Base-by-base conservation (phyloP, 2,329 filamentous ascomycete species). In the Hypomyces perniciosus region DNA sequence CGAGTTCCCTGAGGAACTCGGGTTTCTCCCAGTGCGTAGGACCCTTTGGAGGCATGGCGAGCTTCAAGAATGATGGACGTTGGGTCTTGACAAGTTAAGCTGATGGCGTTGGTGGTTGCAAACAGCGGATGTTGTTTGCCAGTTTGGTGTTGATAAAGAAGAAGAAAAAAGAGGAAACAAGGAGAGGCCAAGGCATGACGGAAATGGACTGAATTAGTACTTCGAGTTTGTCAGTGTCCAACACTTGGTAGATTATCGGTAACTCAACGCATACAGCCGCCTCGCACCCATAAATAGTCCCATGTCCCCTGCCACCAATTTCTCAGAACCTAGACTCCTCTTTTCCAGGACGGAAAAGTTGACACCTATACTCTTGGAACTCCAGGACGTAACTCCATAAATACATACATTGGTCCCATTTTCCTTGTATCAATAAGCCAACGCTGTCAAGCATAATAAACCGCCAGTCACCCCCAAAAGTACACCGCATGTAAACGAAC, bases 1-100 rank as follows among this genome's bases (percentile, higher is more conserved):
- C 51, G 39, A 72, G 59, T 28, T 69, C 62, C 50, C 59, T 56
- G 27, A 72, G 64, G 52, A 72, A 63, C 1, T 52, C 59, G 35
- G 61, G 12, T 45, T 65, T 65, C 7, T 65, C 63, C 69, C 69
- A 72, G 34, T 2, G 35, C 8, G 41, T 39, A 5, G 50, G 13
- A 13, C 39, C 35, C 37, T 54, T 48, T 13, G 39, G 48, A 20
- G 52, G 39, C 52, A 54, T 54, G 48, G 4, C 47, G 35, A 3
- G 20, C 10, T 12, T 41, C 12, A 13, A 41, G 12, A 13, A 27
- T 41, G 8, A 13, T 41, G 3, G 38, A 26, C 8, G 38, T 41
- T 41, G 2, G 20, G 20, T 20, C 20, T 20, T 20, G 20, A 20
- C 20, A 20, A 20, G 20, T 20, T 20, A 20, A 20, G 20, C 20